phyloP scores from a whole-genome alignment of 2,329 filamentous ascomycete genomes.

The Tolypocladium ophioglossoides region DNA sequence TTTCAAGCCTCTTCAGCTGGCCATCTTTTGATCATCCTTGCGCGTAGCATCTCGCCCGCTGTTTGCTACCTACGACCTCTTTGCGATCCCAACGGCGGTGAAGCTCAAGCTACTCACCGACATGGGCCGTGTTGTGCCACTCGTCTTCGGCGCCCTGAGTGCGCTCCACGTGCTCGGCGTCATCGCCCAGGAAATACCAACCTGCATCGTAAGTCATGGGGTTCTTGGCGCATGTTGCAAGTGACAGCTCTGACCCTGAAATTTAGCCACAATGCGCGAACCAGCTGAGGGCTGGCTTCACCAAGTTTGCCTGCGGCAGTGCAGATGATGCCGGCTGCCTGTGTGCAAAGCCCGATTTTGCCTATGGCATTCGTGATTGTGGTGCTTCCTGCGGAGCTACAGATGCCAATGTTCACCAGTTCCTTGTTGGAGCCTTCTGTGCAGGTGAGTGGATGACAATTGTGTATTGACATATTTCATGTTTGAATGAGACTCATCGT shows the following conservation, averaged over 20 bases:
- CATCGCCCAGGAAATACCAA: slow-evolving; percentile 10
- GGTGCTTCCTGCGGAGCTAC: slow-evolving; percentile 18
- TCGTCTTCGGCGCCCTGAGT: slow-evolving; percentile 16
- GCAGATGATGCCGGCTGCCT: slow-evolving; percentile 26
- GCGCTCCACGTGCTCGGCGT: slow-evolving; percentile 14
- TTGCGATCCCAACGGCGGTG: neutral
- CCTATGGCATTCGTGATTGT: slow-evolving; percentile 24
- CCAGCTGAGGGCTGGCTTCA: slow-evolving; percentile 9
- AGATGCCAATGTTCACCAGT: slow-evolving; percentile 17
- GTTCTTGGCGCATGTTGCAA: neutral
- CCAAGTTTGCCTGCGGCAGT: slow-evolving; percentile 14
- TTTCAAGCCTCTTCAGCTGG: neutral
- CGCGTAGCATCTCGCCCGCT: too few species aligned
- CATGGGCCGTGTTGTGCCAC: slow-evolving; percentile 17
- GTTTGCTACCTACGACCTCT: neutral
- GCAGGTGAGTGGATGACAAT: slow-evolving; percentile 3
- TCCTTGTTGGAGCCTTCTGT: slow-evolving; percentile 13
- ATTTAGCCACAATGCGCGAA: slow-evolving; percentile 11
- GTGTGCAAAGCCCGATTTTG: slow-evolving; percentile 18
- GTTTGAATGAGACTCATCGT: neutral
- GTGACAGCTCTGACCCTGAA: slow-evolving; percentile 1
- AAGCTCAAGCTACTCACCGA: slow-evolving; percentile 2
- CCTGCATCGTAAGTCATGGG: slow-evolving; percentile 20
- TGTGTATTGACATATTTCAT: neutral
- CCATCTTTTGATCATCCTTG: neutral